phyloP scores from a whole-genome alignment of 495 filamentous ascomycete species.

The Tuber borchii region DNA sequence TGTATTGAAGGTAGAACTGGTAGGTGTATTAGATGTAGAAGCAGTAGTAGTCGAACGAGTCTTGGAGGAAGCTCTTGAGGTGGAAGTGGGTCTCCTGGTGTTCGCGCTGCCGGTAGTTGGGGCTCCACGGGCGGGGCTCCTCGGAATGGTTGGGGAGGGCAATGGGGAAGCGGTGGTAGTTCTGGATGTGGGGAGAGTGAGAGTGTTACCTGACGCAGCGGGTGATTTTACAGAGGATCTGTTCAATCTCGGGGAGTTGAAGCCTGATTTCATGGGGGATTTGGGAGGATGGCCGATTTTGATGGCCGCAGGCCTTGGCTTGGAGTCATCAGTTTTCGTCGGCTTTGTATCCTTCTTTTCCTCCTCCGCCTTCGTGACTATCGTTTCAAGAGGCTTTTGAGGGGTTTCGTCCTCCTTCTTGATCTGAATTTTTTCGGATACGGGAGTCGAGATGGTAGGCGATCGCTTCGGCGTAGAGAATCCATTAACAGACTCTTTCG shows the following conservation, averaged over 20 bases:
- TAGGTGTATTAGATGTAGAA: constrained; percentile 11
- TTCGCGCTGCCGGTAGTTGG: constrained; percentile 2
- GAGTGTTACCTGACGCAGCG: constrained; percentile 22
- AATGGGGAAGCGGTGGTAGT: constrained; percentile 27
- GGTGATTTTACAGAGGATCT: constrained; percentile 13
- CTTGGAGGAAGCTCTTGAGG: constrained; percentile 14
- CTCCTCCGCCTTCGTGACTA: background rate
- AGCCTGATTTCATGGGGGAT: constrained; percentile 29
- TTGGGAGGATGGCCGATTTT: constrained; percentile 28
- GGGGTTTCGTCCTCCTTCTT: constrained; percentile 11
- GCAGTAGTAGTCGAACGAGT: constrained; percentile 14
- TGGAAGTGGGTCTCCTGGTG: constrained; percentile 7
- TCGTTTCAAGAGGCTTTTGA: constrained; percentile 16
- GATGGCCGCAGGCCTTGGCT: constrained; percentile 13
- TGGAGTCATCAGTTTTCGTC: constrained; percentile 15
- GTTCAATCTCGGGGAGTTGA: constrained; percentile 10
- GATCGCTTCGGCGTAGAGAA: constrained; percentile 13
- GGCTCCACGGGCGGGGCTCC: constrained; percentile 20
- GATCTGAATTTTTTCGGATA: constrained; percentile 4
- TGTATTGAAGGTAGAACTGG: background rate
- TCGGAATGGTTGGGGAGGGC: constrained; percentile 28
- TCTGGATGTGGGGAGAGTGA: constrained; percentile 27
- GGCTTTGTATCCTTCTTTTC: constrained; percentile 16
- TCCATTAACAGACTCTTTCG: constrained; percentile 15
- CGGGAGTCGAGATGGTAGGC: constrained; percentile 4